Evolutionary conservation across 805 yeast genomes (phyloP).

Genomic region (Spencermartinsiella europaea): DNA sequence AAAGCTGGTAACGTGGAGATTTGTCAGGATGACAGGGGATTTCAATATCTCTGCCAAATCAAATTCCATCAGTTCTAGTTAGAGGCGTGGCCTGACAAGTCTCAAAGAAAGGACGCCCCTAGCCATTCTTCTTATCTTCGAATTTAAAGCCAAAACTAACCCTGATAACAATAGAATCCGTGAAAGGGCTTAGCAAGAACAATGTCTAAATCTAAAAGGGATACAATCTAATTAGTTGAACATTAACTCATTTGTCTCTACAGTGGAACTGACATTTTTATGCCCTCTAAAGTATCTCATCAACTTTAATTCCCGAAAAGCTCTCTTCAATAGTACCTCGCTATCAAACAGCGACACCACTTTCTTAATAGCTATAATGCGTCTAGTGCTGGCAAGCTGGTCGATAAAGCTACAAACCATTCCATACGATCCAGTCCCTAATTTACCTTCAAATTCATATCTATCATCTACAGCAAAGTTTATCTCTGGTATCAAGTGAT

Average conservation of each 20-base stretch:
- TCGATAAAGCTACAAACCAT: conserved; percentile 74
- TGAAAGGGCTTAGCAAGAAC: conserved; percentile 63
- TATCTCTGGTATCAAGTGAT: not conserved
- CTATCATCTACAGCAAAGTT: conserved; percentile 55
- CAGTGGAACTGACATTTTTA: conserved; percentile 45
- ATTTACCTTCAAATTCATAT: conserved; percentile 50
- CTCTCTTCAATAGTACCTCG: conserved; percentile 67
- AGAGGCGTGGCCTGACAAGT: not conserved
- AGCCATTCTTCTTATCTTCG: not conserved
- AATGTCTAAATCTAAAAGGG: conserved; percentile 68
- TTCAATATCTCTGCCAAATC: conserved; percentile 74
- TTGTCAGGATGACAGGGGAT: conserved; percentile 67
- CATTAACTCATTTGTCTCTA: not conserved
- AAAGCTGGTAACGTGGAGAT: conserved; percentile 72
- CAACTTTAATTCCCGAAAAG: conserved; percentile 74
- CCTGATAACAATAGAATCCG: conserved; percentile 82
- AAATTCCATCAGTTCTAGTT: conserved; percentile 63
- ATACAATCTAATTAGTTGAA: conserved; percentile 45
- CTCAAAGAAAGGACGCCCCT: too few species aligned
- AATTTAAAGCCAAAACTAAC: conserved; percentile 9
- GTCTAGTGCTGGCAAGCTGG: conserved; percentile 34
- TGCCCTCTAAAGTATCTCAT: conserved; percentile 85
- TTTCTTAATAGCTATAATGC: conserved; percentile 70
- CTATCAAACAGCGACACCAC: conserved; percentile 64
- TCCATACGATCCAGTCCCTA: conserved; percentile 87